A percentile compares a stretch with the other conserved stretches of the same genome.
phyloP scores from a whole-genome alignment of 768 basidiomycete species.

The Chiua virens region DNA sequence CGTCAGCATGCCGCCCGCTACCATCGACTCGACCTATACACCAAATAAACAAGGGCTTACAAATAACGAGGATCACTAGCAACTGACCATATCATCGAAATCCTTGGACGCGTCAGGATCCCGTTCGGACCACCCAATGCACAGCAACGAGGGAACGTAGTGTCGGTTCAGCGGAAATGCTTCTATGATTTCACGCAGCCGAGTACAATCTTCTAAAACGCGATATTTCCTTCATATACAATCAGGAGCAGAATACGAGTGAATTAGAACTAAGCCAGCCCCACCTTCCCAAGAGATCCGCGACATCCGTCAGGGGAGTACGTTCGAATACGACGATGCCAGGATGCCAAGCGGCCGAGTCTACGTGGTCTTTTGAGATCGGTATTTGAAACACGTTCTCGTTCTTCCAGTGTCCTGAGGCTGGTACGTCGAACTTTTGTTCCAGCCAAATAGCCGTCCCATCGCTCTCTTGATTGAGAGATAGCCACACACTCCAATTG shows the following conservation, averaged over 20 bases:
- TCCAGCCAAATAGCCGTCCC: constrained; percentile 81
- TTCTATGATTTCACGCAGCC: constrained; percentile 63
- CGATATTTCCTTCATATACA: constrained; percentile 57
- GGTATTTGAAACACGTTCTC: constrained; percentile 66
- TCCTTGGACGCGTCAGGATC: constrained; percentile 45
- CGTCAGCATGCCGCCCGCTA: constrained; percentile 42
- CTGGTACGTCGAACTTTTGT: constrained; percentile 69
- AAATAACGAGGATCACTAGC: neutral
- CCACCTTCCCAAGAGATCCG: constrained; percentile 69
- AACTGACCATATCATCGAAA: constrained; percentile 58
- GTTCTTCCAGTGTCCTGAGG: constrained; percentile 60
- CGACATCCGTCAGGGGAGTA: constrained; percentile 59
- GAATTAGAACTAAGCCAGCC: constrained; percentile 9
- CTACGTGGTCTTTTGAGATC: constrained; percentile 12
- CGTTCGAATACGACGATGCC: constrained; percentile 77
- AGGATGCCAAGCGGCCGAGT: constrained; percentile 40
- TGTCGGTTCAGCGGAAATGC: constrained; percentile 52
- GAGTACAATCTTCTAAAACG: constrained; percentile 68
- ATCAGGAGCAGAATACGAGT: neutral
- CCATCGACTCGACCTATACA: constrained; percentile 49
- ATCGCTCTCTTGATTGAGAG: constrained; percentile 69
- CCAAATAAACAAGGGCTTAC: constrained; percentile 4
- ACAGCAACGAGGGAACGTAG: constrained; percentile 61
- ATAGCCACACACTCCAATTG: constrained; percentile 72
- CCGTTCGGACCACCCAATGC: constrained; percentile 59